These are phyloP conservation scores for Esteya vermicola DNA, from an alignment of 2,329 filamentous ascomycete genomes.

Conservation along the genomic window DNA sequence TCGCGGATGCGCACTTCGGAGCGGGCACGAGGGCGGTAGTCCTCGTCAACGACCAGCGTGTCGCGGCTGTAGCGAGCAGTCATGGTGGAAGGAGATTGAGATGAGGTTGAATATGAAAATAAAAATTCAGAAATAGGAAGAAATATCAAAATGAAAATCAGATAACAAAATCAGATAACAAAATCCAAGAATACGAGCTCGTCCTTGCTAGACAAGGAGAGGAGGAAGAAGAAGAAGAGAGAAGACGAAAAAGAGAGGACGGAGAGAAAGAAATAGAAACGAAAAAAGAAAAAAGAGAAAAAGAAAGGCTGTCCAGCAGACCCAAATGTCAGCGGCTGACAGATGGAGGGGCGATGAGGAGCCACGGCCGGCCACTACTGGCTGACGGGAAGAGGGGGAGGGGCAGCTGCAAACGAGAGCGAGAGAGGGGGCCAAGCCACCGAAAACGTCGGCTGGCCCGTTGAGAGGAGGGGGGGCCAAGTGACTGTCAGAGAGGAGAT, in stretches of 20 bases:
- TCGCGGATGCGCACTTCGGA: conserved; percentile 20
- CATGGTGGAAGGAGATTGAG: conserved; percentile 3
- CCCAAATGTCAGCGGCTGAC: too few species aligned
- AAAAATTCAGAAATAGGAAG: not conserved
- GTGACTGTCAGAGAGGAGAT: too few species aligned
- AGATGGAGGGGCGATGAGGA: too few species aligned
- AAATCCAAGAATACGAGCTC: too few species aligned
- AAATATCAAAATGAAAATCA: too few species aligned
- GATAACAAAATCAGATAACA: too few species aligned
- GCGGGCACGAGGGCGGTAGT: not conserved
- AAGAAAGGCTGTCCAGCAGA: not conserved
- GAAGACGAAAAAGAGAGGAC: not conserved
- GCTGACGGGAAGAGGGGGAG: not conserved
- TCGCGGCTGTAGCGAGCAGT: conserved; percentile 5
- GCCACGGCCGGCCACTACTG: too few species aligned
- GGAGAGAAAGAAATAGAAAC: not conserved
- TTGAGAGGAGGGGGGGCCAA: too few species aligned
- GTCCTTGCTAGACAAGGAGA: too few species aligned
- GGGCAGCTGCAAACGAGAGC: too few species aligned
- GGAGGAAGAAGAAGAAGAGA: not conserved
- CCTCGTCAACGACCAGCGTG: conserved; percentile 5
- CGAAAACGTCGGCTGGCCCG: too few species aligned
- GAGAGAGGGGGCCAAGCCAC: too few species aligned
- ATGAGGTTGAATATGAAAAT: not conserved
- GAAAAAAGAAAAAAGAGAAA: not conserved